Evolutionary conservation across 345 rosid species (phyloP).

Genomic region (Combretum micranthum): DNA sequence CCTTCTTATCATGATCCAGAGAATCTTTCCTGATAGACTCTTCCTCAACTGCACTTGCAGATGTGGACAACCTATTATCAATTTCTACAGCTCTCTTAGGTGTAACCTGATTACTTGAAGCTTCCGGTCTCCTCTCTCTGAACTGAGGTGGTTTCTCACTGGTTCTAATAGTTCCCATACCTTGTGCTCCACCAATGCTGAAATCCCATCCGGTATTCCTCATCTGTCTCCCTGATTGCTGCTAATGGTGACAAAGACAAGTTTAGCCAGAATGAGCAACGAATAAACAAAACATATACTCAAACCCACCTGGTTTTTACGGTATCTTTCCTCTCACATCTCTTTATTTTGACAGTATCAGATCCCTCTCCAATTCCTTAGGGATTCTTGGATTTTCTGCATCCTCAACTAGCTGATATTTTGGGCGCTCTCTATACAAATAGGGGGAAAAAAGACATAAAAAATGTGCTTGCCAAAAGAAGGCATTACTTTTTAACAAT

Average conservation of each 20-base stretch:
- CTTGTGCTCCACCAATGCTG: conserved; percentile 76
- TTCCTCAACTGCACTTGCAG: conserved; percentile 44
- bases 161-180: conserved; percentile 65
- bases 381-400: conserved; percentile 47
- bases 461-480: not conserved
- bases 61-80: conserved; percentile 39
- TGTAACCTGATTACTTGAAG: conserved; percentile 43
- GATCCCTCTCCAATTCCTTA: conserved; percentile 42
- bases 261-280: conserved; percentile 12
- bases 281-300: conserved; percentile 12
- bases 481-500: not conserved
- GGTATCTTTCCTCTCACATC: conserved; percentile 58
- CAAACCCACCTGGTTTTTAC: conserved; percentile 57
- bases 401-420: conserved; percentile 61
- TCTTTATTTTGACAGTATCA: conserved; percentile 68
- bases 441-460: not conserved
- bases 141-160: conserved; percentile 74
- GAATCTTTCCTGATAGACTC: conserved; percentile 31
- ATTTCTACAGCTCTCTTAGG: conserved; percentile 40
- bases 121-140: conserved; percentile 72
- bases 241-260: conserved; percentile 21
- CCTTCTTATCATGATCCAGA: conserved; percentile 46
- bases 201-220: conserved; percentile 96
- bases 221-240: conserved; percentile 59
- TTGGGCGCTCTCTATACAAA: conserved; percentile 83